phyloP scores from a whole-genome alignment of 805 yeast species.

The Myxozyma kluyveri region DNA sequence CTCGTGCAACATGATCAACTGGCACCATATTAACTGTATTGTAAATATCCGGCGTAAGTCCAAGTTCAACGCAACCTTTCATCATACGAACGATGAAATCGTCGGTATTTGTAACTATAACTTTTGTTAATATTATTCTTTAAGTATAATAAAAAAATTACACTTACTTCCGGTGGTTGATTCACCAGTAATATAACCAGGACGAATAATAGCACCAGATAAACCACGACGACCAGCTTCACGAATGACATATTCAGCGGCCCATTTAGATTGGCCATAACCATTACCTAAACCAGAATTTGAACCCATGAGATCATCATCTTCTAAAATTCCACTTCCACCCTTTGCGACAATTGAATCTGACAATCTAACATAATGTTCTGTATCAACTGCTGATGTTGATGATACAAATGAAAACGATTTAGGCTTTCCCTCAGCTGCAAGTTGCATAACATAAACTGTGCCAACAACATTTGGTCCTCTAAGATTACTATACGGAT shows the following conservation, averaged over 20 bases:
- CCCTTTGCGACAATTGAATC: constrained; percentile 67
- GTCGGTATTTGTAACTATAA: constrained; percentile 80
- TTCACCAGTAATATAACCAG: constrained; percentile 93
- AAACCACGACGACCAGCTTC: constrained; percentile 85
- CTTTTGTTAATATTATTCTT: constrained; percentile 1
- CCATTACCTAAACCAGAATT: constrained; percentile 81
- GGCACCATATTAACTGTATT: constrained; percentile 96
- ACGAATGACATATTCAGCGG: constrained; percentile 85
- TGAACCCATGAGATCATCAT: constrained; percentile 81
- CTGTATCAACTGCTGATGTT: constrained; percentile 87
- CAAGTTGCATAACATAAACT: constrained; percentile 73
- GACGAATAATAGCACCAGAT: constrained; percentile 85
- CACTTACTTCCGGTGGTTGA: constrained; percentile 58
- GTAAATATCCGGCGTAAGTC: constrained; percentile 76
- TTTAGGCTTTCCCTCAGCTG: constrained; percentile 79
- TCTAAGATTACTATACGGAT: constrained; percentile 84
- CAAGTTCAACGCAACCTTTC: constrained; percentile 90
- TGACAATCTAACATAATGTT: constrained; percentile 72
- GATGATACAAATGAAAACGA: constrained; percentile 89
- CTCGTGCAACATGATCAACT: constrained; percentile 95
- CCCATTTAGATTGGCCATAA: constrained; percentile 98
- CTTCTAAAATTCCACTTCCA: constrained; percentile 69
- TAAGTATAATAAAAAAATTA: background rate
- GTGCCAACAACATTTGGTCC: constrained; percentile 93
- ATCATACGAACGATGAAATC: constrained; percentile 92